Conservation (phyloP, 768 basidiomycete species). For the Boletus rubroflammeus region DNA sequence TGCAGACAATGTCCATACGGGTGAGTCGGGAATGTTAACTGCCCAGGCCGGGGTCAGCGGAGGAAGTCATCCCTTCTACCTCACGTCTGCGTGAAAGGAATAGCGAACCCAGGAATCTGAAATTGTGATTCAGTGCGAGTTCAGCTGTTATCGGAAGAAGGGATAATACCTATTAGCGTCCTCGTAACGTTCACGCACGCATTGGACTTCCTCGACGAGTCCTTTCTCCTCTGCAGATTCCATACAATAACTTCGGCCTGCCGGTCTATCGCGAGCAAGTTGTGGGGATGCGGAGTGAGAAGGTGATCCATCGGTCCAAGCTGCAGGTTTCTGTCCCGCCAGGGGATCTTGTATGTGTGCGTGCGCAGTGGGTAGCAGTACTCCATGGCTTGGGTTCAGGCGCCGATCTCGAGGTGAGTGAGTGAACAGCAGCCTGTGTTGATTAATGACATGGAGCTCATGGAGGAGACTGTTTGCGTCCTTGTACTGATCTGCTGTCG, state of each 20-base stretch:
- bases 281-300: not conserved
- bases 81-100: slow-evolving; percentile 57
- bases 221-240: slow-evolving; percentile 11
- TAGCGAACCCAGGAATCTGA: slow-evolving; percentile 59
- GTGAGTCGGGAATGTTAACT: slow-evolving; percentile 1
- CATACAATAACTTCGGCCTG: not conserved
- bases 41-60: not conserved
- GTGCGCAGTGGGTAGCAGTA: not conserved
- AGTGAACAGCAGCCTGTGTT: slow-evolving; percentile 53
- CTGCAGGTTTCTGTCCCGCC: not conserved
- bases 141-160: not conserved
- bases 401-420: slow-evolving; percentile 11
- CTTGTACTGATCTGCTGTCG: slow-evolving; percentile 45
- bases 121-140: slow-evolving; percentile 4
- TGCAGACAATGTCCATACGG: not conserved
- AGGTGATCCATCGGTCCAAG: slow-evolving; percentile 5
- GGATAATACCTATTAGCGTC: slow-evolving; percentile 56
- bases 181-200: slow-evolving; percentile 60
- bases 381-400: not conserved
- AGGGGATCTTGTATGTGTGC: not conserved
- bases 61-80: slow-evolving; percentile 13
- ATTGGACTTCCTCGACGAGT: slow-evolving; percentile 38
- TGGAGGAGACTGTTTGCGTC: slow-evolving; percentile 62
- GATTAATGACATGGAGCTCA: slow-evolving; percentile 65
- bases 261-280: not conserved